Evolutionary conservation across 176 grass and related monocot genomes (phyloP).

Genomic region (Puya raimondii): DNA sequence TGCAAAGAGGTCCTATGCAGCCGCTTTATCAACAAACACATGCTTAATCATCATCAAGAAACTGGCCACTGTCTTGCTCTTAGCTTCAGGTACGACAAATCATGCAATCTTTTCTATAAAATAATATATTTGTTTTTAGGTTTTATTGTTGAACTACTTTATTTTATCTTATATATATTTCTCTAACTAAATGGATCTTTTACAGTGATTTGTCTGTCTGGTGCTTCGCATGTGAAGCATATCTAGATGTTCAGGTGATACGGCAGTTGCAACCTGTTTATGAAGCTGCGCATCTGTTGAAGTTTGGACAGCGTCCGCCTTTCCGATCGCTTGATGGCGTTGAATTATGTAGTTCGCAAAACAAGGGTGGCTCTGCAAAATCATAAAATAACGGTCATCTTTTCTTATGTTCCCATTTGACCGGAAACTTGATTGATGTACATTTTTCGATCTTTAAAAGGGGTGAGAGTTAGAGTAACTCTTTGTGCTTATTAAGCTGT

Average conservation of each 20-base stretch:
- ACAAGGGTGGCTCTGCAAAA: slow-evolving; percentile 29
- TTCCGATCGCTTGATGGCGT: slow-evolving; percentile 48
- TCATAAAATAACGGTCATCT: slow-evolving; percentile 4
- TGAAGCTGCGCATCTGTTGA: slow-evolving; percentile 79
- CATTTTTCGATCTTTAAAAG: too few species aligned
- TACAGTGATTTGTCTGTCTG: slow-evolving; percentile 84
- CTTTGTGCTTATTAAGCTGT: too few species aligned
- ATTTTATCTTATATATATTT: slow-evolving; percentile 2
- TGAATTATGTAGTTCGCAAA: slow-evolving; percentile 24
- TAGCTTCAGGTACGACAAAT: slow-evolving; percentile 59
- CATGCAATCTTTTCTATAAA: background rate
- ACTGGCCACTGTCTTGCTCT: slow-evolving; percentile 61
- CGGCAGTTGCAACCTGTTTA: slow-evolving; percentile 59
- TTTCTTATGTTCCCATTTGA: too few species aligned
- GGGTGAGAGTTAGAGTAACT: too few species aligned
- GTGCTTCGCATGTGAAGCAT: slow-evolving; percentile 86
- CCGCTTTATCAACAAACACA: slow-evolving; percentile 96
- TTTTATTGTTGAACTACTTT: background rate
- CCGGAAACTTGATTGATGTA: too few species aligned
- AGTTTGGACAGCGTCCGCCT: slow-evolving; percentile 69
- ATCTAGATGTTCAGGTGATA: slow-evolving; percentile 86
- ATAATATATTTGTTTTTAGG: background rate
- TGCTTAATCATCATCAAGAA: slow-evolving; percentile 77
- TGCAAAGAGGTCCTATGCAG: slow-evolving; percentile 91
- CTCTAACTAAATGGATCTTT: slow-evolving; percentile 14